phyloP scores from a whole-genome alignment of 768 basidiomycete genomes.

The Suillus subalutaceus region DNA sequence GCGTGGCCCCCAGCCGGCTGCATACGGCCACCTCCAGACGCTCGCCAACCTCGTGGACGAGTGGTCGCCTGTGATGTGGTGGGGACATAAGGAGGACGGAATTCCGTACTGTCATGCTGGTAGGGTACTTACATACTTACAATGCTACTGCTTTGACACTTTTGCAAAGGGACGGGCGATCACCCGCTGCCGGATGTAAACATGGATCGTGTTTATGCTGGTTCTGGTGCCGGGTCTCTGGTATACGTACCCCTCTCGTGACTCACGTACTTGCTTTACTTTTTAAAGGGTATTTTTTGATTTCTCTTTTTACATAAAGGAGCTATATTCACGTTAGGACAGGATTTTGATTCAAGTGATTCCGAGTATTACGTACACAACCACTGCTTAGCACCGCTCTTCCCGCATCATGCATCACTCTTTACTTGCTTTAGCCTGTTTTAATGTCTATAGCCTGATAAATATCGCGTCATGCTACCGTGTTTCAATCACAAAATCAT shows the following conservation, averaged over 20 bases:
- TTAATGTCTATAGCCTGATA: too few relatives aligned
- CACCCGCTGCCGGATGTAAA: not conserved
- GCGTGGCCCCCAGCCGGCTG: slow-evolving; percentile 30
- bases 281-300: too few relatives aligned
- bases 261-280: too few relatives aligned
- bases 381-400: too few relatives aligned
- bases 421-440: too few relatives aligned
- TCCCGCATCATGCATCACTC: too few relatives aligned
- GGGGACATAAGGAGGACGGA: slow-evolving; percentile 21
- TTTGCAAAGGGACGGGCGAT: slow-evolving; percentile 6
- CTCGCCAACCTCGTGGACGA: slow-evolving; percentile 39
- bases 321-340: too few relatives aligned
- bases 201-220: slow-evolving; percentile 4
- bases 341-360: too few relatives aligned
- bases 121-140: not conserved
- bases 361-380: too few relatives aligned
- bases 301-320: too few relatives aligned
- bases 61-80: slow-evolving; percentile 31
- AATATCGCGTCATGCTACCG: too few relatives aligned
- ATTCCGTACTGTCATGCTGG: slow-evolving; percentile 5
- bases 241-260: not conserved
- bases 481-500: too few relatives aligned
- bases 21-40: slow-evolving; percentile 38
- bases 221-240: not conserved
- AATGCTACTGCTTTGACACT: not conserved